Base-by-base conservation (phyloP, 768 basidiomycete genomes). In the Lactifluus hygrophoroides region DNA sequence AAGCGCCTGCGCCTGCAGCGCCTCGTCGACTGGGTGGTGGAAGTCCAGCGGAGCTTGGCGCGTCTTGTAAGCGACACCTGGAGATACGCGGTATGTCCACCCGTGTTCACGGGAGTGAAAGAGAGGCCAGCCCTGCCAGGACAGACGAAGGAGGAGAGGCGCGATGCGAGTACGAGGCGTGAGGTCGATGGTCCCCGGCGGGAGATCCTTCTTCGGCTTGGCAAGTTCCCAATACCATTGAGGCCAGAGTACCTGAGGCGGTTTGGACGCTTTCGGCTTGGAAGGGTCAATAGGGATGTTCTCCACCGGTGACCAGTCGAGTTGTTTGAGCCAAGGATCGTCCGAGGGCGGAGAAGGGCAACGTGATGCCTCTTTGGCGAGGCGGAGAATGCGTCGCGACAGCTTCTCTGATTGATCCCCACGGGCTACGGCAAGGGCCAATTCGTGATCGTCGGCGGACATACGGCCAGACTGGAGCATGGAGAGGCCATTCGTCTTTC, bases 161-260 rank as follows among this genome's bases (percentile, higher is more conserved):
- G 94, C 82, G 43, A 91, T 77, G 27, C 88, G 83, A 63, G 83
- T 92, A 54, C 90, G 84, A 27, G 87, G 82, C 6, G 93, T 93
- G 62, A 98, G 74, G 67, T 97, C 92, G 28, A 96, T 78, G 2
- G 84, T 80, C 21, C 86, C 92, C 1, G 83, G 84, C 5, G 80
- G 75, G 56, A 75, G 66, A 57, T 75, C 83, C 68, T 84, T 85
- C 72, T 80, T 86, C 3, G 86, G 90, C 65, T 77, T 84, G 3
- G 86, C 76, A 3, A 91, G 80, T 25, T 97, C 94, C 89, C 87
- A 93, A 68, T 90, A 99, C 96, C 96, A 98, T 69, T 90, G 89
- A 1, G 94, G 95, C 93, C 94, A 97, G n/a, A 76, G 54, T 0
- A 84, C 77, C 0, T 78, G 73, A 11, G 77, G 77, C 3, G 49